Base-by-base conservation (phyloP, 78 protist species). In the Guillardia theta region DNA sequence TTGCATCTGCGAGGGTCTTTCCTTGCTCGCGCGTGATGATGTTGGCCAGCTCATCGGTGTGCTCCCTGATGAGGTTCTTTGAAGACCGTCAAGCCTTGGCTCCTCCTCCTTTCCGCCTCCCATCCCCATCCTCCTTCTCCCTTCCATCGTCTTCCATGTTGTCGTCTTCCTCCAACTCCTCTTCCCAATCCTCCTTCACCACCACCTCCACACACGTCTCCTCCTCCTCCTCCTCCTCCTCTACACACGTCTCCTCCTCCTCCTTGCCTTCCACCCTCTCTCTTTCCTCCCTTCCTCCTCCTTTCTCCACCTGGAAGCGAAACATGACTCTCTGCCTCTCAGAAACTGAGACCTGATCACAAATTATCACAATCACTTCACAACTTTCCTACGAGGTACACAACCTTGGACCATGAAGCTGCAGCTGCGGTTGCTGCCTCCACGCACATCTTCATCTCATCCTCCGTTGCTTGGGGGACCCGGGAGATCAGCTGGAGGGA, bases 1-100 rank as follows among this genome's bases (percentile, higher is more conserved):
- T 6, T 27, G 99, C 99, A 48, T 99, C 99, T 18, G 97, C 98
- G 0, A 97, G 92, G 27, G 99, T 98, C 98, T 99, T 99, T 90
- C 99, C 99, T 88, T 98, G 99, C 96, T 92, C 94, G 6, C 9
- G 24, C n/a, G 80, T 92, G 88, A 62, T 33, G 88, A 58, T 36
- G 6, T 36, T 18, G 33, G 50, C 43, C 48, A 46, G 27, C 21
- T 21, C 6, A 33, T 2, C 97, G 95, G 58, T 83, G 88, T 98
- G 77, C 93, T 96, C 95, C 44, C 97, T 97, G 92, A 99, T 93
- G 37, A 97, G 95, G 54, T 88, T 93, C 93, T n/a, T n/a, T n/a
- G n/a, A n/a, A n/a, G n/a, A n/a, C n/a, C n/a, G n/a, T n/a, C n/a
- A n/a, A n/a, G n/a, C n/a, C n/a, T n/a, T n/a, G n/a, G n/a, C n/a